Evolutionary conservation across 1,284 basidiomycete species (phyloP).

Genomic region (Fomitopsis pinicola): DNA sequence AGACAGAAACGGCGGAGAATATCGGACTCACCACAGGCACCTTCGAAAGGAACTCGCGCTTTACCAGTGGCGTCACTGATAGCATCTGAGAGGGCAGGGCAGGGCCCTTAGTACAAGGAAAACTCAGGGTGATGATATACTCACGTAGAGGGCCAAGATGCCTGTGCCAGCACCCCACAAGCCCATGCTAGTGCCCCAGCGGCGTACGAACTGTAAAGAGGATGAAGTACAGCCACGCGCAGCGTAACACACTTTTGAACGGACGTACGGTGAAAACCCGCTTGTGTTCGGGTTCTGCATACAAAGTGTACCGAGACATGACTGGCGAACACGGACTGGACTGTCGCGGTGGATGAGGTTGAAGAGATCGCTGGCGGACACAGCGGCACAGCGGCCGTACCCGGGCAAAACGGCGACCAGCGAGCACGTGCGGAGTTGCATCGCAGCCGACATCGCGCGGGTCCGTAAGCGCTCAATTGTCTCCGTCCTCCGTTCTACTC

Average conservation of each 20-base stretch:
- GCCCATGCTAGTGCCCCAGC: conserved; percentile 55
- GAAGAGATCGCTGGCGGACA: not conserved
- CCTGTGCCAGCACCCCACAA: conserved; percentile 71
- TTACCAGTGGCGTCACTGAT: conserved; percentile 40
- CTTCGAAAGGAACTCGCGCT: conserved; percentile 37
- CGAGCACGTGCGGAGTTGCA: conserved; percentile 1
- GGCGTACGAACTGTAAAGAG: conserved; percentile 29
- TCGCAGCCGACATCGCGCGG: conserved; percentile 1
- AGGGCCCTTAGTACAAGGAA: not conserved
- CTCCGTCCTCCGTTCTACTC: not conserved
- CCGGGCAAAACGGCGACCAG: not conserved
- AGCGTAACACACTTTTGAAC: not conserved
- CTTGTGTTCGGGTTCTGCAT: conserved; percentile 1
- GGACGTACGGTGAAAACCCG: conserved; percentile 10
- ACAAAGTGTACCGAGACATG: not conserved
- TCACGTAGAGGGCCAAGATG: conserved; percentile 59
- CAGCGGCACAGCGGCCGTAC: not conserved
- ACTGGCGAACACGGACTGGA: not conserved
- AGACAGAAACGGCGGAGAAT: not conserved
- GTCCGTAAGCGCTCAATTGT: not conserved
- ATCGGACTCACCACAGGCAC: conserved; percentile 36
- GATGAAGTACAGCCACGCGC: not conserved
- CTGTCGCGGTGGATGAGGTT: not conserved
- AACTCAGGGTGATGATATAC: conserved; percentile 21
- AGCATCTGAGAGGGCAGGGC: conserved; percentile 28